Evolutionary conservation across 768 basidiomycete species (phyloP), one percentile per base, ranked within the genome.

Genomic region (Lentinula sp.): DNA sequence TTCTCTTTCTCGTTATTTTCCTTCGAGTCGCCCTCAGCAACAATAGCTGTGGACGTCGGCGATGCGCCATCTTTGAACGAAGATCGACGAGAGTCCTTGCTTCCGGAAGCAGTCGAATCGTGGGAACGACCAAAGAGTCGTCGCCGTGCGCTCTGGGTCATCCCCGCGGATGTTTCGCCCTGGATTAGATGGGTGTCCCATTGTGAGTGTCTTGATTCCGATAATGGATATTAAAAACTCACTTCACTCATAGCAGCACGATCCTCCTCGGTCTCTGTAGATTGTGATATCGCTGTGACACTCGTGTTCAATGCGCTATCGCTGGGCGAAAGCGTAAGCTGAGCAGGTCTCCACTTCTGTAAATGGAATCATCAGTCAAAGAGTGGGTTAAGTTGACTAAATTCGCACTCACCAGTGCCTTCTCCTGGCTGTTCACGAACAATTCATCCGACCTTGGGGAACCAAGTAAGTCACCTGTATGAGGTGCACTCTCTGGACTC

Each of bases 161-260:
- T 41, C 12, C 69, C 72, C 33, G 71, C 62, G 23, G 77, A 73
- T 15, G 72, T 72, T 32, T 56, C 55, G 43, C 55, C 55, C 55
- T 56, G 16, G 53, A 13, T 16, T 16, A 12, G 5, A 5, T 53
- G 16, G 32, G 9, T 12, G 8, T 32, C 10, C 8, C 16, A 9
- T 36, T 28, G 8, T n/a, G 10, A 55, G 75, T 72, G 32, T 35
- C 16, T 10, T 32, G 33, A 32, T 6, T n/a, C 8, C 1, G 16
- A 8, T 12, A 28, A 20, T 20, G 37, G 23, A n/a, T n/a, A 18
- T 7, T 1, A 56, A 41, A 23, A 16, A 74, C 84, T 58, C 65
- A 90, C 91, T 69, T 93, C 91, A 69, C 90, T 91, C 71, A 88
- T 74, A 50, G 72, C 79, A 67, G 75, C 71, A 66, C 84, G 69